Evolutionary conservation across 805 yeast genomes (phyloP).

Genomic region (Zygosaccharomyces rouxii): DNA sequence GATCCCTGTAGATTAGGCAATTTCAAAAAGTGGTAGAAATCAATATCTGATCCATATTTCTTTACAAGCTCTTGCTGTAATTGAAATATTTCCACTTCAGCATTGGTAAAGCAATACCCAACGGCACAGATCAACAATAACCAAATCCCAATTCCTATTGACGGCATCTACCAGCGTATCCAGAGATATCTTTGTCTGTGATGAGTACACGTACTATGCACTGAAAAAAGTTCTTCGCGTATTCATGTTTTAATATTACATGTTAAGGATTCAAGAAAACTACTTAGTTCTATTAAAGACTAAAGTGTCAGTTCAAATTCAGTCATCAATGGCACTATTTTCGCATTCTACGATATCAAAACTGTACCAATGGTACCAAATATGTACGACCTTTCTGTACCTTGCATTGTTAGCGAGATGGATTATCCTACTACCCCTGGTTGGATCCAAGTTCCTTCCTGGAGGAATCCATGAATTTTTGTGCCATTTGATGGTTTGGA

Average conservation of each 20-base stretch:
- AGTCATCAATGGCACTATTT: slow-evolving; percentile 8
- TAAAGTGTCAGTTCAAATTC: not conserved
- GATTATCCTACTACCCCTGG: slow-evolving; percentile 52
- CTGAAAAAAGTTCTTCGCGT: not conserved
- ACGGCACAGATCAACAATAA: slow-evolving; percentile 22
- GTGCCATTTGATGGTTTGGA: slow-evolving; percentile 22
- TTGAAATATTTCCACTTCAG: slow-evolving; percentile 77
- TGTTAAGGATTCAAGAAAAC: not conserved
- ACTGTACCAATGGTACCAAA: slow-evolving; percentile 29
- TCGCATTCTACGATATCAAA: slow-evolving; percentile 11
- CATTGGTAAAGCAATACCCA: slow-evolving; percentile 50
- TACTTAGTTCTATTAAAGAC: not conserved
- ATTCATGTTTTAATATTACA: not conserved
- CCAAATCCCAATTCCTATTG: slow-evolving; percentile 9
- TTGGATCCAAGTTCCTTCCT: slow-evolving; percentile 60
- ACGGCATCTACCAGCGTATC: not conserved
- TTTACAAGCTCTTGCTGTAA: slow-evolving; percentile 58
- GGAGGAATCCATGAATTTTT: slow-evolving; percentile 71
- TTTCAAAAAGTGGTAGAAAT: slow-evolving; percentile 67
- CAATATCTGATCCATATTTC: slow-evolving; percentile 57
- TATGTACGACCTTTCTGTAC: slow-evolving; percentile 25
- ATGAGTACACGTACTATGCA: slow-evolving; percentile 2
- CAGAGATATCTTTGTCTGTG: not conserved
- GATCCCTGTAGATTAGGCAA: slow-evolving; percentile 41
- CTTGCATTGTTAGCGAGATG: slow-evolving; percentile 41